Percentiles rank a stretch among this genome's conserved stretches.
Conservation (phyloP, 768 basidiomycete genomes). For the Mycena leptocephala region DNA sequence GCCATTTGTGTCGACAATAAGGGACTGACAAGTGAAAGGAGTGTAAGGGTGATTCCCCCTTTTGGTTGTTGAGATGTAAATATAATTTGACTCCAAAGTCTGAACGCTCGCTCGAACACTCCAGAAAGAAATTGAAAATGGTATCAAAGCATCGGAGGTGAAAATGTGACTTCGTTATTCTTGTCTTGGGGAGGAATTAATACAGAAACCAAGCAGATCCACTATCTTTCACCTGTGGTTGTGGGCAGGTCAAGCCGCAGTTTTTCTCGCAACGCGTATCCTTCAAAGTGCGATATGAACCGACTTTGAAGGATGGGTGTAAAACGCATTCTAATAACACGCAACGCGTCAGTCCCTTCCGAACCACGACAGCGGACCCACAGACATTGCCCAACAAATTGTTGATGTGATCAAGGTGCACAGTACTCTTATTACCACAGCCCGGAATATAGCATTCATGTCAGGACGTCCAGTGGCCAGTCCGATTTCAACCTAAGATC, state of each 20-base stretch:
- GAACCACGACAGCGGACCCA: not conserved
- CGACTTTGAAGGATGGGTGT: slow-evolving; percentile 7
- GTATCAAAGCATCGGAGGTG: not conserved
- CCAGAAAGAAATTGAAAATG: slow-evolving; percentile 4
- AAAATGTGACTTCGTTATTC: not conserved
- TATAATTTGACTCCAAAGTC: not conserved
- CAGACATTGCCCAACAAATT: slow-evolving; percentile 6
- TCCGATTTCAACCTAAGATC: slow-evolving; percentile 18
- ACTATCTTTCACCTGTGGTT: not conserved
- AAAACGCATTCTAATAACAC: not conserved
- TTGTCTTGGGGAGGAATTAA: slow-evolving; percentile 2
- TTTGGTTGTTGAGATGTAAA: slow-evolving; percentile 19
- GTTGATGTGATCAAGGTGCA: not conserved
- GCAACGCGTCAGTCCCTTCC: not conserved
- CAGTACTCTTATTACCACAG: not conserved
- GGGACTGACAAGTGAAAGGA: slow-evolving; percentile 10
- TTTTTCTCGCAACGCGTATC: slow-evolving; percentile 7
- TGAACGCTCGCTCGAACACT: not conserved
- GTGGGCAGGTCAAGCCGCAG: slow-evolving; percentile 24
- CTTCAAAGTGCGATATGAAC: slow-evolving; percentile 4
- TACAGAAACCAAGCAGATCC: accelerated
- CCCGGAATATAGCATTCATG: not conserved
- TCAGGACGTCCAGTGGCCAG: not conserved
- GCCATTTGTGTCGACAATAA: not conserved
- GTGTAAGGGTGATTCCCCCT: slow-evolving; percentile 7